A percentile compares a stretch with the other conserved stretches of the same genome.
phyloP scores from a whole-genome alignment of 805 yeast species.

The Pichia insulana region DNA sequence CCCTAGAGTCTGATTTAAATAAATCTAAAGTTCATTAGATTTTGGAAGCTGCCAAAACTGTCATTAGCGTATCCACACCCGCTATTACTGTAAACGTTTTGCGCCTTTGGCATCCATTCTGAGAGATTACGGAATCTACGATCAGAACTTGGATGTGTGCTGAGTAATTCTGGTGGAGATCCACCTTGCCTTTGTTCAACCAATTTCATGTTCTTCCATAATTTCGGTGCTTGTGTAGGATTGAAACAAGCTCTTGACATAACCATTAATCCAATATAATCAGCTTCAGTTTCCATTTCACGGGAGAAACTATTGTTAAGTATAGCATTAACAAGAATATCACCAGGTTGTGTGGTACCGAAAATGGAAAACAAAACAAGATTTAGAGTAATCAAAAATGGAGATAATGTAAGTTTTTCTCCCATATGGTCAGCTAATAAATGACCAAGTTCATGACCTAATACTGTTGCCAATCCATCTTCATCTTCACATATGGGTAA shows the following conservation, averaged over 20 bases:
- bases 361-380: slow-evolving; percentile 49
- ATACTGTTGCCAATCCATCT: slow-evolving; percentile 91
- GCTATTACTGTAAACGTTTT: slow-evolving; percentile 32
- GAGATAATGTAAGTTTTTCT: slow-evolving; percentile 73
- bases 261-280: slow-evolving; percentile 83
- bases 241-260: slow-evolving; percentile 87
- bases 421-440: slow-evolving; percentile 87
- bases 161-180: slow-evolving; percentile 49
- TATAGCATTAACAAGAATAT: slow-evolving; percentile 44
- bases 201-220: slow-evolving; percentile 78
- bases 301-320: slow-evolving; percentile 80
- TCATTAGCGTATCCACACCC: slow-evolving; percentile 26
- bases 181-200: slow-evolving; percentile 34
- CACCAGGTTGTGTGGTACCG: slow-evolving; percentile 47
- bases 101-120: slow-evolving; percentile 58
- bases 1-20: neutral
- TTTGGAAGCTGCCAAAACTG: neutral
- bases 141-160: slow-evolving; percentile 85
- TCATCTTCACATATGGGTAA: slow-evolving; percentile 71
- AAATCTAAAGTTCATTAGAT: neutral
- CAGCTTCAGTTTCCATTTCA: slow-evolving; percentile 94
- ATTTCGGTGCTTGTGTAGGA: slow-evolving; percentile 59
- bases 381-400: slow-evolving; percentile 52
- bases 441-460: slow-evolving; percentile 91
- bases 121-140: slow-evolving; percentile 61